phyloP scores from a whole-genome alignment of 2,329 filamentous ascomycete genomes.

The Venturia oleaginea region DNA sequence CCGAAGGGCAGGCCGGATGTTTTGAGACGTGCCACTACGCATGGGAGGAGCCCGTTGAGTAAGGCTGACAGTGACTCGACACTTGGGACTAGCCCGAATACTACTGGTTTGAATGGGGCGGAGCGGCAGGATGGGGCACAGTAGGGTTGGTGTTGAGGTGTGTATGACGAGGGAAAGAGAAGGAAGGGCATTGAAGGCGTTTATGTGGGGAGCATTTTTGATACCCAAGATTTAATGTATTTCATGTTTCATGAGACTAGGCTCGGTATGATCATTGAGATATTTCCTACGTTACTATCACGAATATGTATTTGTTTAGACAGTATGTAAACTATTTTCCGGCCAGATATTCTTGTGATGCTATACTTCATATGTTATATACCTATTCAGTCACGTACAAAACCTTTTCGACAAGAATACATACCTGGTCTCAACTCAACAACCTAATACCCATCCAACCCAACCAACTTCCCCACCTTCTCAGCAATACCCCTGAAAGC shows the following conservation, averaged over 20 bases:
- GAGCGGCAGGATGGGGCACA: not conserved
- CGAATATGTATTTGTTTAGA: no score
- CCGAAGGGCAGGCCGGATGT: not conserved
- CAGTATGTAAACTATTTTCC: no score
- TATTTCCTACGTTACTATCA: no score
- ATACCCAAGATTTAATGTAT: not conserved
- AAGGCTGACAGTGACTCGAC: conserved; percentile 5
- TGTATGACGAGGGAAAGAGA: not conserved
- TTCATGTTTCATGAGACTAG: not conserved
- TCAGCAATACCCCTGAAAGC: conserved; percentile 66
- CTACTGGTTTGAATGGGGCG: not conserved
- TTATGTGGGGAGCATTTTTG: not conserved
- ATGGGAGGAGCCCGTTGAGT: conserved; percentile 2
- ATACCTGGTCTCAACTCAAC: no score
- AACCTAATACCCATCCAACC: not conserved
- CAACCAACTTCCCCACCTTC: conserved; percentile 35
- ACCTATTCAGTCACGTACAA: no score
- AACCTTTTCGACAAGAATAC: no score
- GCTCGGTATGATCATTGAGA: no score
- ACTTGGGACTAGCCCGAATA: not conserved
- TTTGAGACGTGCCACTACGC: not conserved
- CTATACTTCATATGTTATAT: no score
- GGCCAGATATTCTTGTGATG: no score
- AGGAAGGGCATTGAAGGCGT: not conserved
- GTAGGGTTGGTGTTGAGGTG: not conserved